Base-by-base conservation (phyloP, 371 early-diverging fungal species). In the Mortierella sp. region DNA sequence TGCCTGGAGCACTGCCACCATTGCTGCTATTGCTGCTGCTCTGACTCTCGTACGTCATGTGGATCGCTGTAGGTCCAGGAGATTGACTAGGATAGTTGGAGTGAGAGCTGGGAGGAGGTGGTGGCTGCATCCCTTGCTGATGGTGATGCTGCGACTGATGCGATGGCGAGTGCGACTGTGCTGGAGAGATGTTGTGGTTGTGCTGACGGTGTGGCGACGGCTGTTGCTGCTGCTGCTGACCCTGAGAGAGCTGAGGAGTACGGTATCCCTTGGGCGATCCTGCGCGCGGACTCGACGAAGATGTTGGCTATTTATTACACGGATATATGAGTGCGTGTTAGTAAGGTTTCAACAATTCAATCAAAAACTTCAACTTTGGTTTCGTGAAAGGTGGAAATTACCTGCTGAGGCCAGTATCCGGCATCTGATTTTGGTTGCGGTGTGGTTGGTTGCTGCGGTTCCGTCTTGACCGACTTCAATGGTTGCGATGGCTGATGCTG, bases 361-460 rank as follows among this genome's bases (percentile, higher is more conserved):
- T 48, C 46, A 44, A 65, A 32, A 18, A 41, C 41, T 41, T 6
- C 3, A 41, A 41, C 41, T 0, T 29, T 7, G 38, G 18, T 0
- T 38, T 1, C 12, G 14, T 24, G 14, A 43, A 44, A 27, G 8
- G 11, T 3, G 11, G 12, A 18, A n/a, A 32, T 51, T 72, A 80
- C 81, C 75, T 75, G 75, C 38, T 80, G 76, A 3, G 76, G 38
- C 76, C 75, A 80, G 35, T 77, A 73, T 27, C 68, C 82, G 46
- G 70, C 38, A 16, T 76, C 76, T 24, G 58, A 60, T 44, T 71
- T 70, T 18, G 44, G 46, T 24, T 72, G 72, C n/a, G 46, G 38
- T 7, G 72, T 46, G 5, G 51, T 6, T 49, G 46, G 44, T 16
- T 76, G 76, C 49, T 38, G 63, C 1, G 56, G 58, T 32, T 75